These are phyloP conservation scores for Byssochlamys sp. DNA, from an alignment of 2,329 filamentous ascomycete genomes.

Conservation along the genomic window DNA sequence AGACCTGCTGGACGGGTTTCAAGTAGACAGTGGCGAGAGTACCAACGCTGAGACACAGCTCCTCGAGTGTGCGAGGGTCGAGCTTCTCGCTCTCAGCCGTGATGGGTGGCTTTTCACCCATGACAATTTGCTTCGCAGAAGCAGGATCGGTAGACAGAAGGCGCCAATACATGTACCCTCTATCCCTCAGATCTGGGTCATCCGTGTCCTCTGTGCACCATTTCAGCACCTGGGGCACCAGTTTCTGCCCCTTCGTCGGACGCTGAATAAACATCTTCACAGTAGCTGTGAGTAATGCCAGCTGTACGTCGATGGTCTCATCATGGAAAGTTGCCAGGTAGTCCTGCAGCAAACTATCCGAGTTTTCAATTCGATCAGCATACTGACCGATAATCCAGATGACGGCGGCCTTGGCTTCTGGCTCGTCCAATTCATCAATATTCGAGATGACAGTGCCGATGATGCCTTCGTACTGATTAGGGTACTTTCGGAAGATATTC, in stretches of 20 bases:
- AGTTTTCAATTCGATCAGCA: slow-evolving; percentile 93
- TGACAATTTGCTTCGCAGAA: slow-evolving; percentile 76
- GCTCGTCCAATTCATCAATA: slow-evolving; percentile 89
- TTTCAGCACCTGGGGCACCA: slow-evolving; percentile 90
- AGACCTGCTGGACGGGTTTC: slow-evolving; percentile 94
- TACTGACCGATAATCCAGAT: slow-evolving; percentile 99
- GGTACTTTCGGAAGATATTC: slow-evolving; percentile 98
- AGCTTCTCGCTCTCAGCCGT: slow-evolving; percentile 92
- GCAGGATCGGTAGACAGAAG: slow-evolving; percentile 84
- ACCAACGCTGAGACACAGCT: slow-evolving; percentile 93
- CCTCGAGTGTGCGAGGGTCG: slow-evolving; percentile 81
- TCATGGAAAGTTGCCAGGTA: slow-evolving; percentile 90
- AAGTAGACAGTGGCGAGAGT: slow-evolving; percentile 95
- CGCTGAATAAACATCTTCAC: slow-evolving; percentile 97
- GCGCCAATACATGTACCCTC: slow-evolving; percentile 99
- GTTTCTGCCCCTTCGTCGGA: slow-evolving; percentile 82
- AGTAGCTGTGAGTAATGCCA: slow-evolving; percentile 86
- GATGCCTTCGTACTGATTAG: slow-evolving; percentile 96
- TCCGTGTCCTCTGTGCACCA: slow-evolving; percentile 99
- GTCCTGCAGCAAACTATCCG: slow-evolving; percentile 83
- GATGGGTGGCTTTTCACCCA: slow-evolving; percentile 95
- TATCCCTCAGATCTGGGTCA: slow-evolving; percentile 87
- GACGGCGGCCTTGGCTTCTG: slow-evolving; percentile 95
- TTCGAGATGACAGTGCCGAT: slow-evolving; percentile 93
- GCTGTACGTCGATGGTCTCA: slow-evolving; percentile 88